Evolutionary conservation across 2,329 filamentous ascomycete genomes (phyloP).

Genomic region (Neonectria hederae): DNA sequence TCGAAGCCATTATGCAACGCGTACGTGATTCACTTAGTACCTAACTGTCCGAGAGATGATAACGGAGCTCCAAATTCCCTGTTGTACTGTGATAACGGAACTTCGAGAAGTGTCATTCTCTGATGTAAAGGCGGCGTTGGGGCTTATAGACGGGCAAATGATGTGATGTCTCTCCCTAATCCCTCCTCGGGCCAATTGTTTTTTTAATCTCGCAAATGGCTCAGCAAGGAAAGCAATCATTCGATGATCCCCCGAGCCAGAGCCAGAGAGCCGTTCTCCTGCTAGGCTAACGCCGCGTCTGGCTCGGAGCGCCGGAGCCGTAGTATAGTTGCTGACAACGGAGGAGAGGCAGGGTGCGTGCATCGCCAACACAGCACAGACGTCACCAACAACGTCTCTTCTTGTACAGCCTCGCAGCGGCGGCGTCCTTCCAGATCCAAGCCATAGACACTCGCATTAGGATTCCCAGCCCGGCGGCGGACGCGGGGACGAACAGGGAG

Average conservation of each 20-base stretch:
- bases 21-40: neutral
- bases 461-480: neutral
- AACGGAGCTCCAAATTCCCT: neutral
- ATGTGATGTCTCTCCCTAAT: neutral
- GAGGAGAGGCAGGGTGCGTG: no score
- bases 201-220: neutral
- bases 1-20: neutral
- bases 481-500: neutral
- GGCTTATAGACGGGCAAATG: neutral
- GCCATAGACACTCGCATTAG: neutral
- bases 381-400: neutral
- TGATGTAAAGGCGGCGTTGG: neutral
- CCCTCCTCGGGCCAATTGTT: no score
- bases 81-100: neutral
- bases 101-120: neutral
- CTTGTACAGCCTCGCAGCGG: neutral
- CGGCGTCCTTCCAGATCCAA: neutral
- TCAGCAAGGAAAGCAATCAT: neutral
- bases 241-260: neutral
- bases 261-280: neutral
- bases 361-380: neutral
- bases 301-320: neutral
- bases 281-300: neutral
- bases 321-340: no score
- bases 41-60: neutral